A percentile compares a stretch with the other conserved stretches of the same genome.
These are phyloP conservation scores for Phytophthora megakarya DNA, from an alignment of 352 stramenopile species.

Conservation along the genomic window DNA sequence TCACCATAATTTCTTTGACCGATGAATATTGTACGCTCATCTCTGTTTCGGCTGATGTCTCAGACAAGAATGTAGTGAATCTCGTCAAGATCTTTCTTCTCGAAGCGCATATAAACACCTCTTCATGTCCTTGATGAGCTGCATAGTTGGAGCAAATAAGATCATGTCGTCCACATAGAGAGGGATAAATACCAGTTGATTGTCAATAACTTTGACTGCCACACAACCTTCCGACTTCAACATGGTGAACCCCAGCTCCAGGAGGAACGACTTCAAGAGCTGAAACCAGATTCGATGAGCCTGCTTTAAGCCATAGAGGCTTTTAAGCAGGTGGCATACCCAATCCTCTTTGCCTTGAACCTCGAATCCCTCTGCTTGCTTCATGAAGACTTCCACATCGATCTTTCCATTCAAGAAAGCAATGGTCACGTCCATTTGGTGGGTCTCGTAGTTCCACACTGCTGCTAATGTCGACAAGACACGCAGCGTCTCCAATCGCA, in stretches of 20 bases:
- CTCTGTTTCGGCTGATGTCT: constrained; percentile 17
- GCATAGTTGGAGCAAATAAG: constrained; percentile 25
- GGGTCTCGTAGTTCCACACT: neutral
- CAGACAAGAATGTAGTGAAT: constrained; percentile 33
- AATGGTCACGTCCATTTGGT: neutral
- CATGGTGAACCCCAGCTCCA: constrained; percentile 13
- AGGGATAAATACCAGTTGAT: constrained; percentile 19
- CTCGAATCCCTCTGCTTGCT: too few relatives aligned
- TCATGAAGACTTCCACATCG: constrained; percentile 8
- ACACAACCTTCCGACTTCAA: constrained; percentile 31
- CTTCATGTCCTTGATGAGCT: constrained; percentile 18
- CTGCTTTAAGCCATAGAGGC: constrained; percentile 5
- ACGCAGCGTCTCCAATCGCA: neutral
- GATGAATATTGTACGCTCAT: neutral
- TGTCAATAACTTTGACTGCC: constrained; percentile 18
- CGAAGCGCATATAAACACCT: constrained; percentile 11
- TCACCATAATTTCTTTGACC: too few relatives aligned
- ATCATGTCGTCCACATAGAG: constrained; percentile 36
- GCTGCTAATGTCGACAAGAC: neutral
- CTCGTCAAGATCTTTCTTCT: constrained; percentile 28
- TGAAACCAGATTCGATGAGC: constrained; percentile 30
- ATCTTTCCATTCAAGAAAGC: neutral
- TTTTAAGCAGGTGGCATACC: too few relatives aligned
- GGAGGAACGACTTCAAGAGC: constrained; percentile 17
- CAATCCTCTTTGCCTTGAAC: too few relatives aligned